Base-by-base conservation (phyloP, 2,329 filamentous ascomycete species). In the Aureobasidium melanogenum region DNA sequence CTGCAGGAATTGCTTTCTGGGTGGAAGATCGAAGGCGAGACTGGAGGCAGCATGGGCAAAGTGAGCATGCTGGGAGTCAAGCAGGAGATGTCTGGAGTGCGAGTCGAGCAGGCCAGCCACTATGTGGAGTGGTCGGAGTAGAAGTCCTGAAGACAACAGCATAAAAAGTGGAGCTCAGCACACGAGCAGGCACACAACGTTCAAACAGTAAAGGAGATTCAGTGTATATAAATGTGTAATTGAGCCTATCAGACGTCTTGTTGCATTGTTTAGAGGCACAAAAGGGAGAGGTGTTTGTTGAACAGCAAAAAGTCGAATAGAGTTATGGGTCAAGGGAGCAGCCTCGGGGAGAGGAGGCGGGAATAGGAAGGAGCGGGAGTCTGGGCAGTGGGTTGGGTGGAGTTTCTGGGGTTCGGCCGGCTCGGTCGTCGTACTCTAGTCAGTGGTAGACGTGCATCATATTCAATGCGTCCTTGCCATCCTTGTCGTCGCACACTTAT, bases 71-170 rank as follows among this genome's bases (percentile, higher is more conserved):
- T 95, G 52, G 79, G 77, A 1, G 87, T 91, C 2, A 82, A 83
- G 71, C 87, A 89, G 61, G 88, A 90, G 72, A 84, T 88, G 79
- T 83, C 89, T 65, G 89, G 89, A 4, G 76, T 82, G 7, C 70
- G 70, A 62, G 57, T 66, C 26, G 79, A 82, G 66, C 70, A 77
- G 39, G 63, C 69, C 17, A 62, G 61, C 5, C 60, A 67, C 12
- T 81, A 81, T 65, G 66, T 69, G 58, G 71, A 72, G 51, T 80
- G 76, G 76, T 66, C 71, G 39, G 56, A 59, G 56, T 59, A 59
- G 44, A 50, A 17, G 50, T 52, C 48, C 28, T 50, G 30, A 30
- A 50, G 30, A 22, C 22, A 28, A 48, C 24, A 19, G 28, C 28
- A 6, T 22, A 50, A 48, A 50, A 50, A 50, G 47, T 50, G 47